These are phyloP conservation scores for Fusarium chaquense DNA, from an alignment of 2,329 filamentous ascomycete species.

Conservation along the genomic window DNA sequence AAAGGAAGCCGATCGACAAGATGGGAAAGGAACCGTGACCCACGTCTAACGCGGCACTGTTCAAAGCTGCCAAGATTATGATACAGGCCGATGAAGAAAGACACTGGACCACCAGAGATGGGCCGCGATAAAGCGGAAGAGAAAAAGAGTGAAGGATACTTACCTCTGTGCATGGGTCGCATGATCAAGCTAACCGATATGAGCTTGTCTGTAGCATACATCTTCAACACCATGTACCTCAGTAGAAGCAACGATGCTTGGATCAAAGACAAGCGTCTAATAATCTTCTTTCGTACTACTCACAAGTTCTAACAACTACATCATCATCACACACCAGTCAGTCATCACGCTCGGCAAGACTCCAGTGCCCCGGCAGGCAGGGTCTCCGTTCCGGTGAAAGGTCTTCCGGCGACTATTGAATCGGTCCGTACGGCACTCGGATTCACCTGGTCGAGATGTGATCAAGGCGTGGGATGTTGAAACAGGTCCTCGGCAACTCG, in stretches of 20 bases:
- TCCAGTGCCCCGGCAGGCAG: conserved; percentile 12
- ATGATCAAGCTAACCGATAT: not conserved
- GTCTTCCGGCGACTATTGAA: not conserved
- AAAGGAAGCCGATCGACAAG: conserved; percentile 28
- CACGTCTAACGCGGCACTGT: conserved; percentile 36
- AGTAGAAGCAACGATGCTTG: not conserved
- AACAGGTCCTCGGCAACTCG: conserved; percentile 12
- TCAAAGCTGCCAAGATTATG: not conserved
- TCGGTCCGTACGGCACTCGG: not conserved
- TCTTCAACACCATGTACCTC: conserved; percentile 6
- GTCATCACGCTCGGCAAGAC: conserved; percentile 14
- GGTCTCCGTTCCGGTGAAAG: not conserved
- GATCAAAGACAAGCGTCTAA: conserved; percentile 5
- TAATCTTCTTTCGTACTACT: conserved; percentile 12
- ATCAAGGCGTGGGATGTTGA: conserved; percentile 34
- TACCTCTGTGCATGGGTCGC: conserved; percentile 14
- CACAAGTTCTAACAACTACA: conserved; percentile 6
- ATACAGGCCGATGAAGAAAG: conserved; percentile 3
- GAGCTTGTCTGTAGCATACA: not conserved
- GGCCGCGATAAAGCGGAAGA: not conserved
- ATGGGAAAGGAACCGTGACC: conserved; percentile 33
- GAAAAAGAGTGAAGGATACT: conserved; percentile 12
- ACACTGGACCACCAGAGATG: not conserved
- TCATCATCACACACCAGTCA: conserved; percentile 30
- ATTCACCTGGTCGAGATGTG: not conserved